These are phyloP conservation scores for Cyclotella distinguenda DNA, from an alignment of 108 stramenopile genomes.

Conservation along the genomic window DNA sequence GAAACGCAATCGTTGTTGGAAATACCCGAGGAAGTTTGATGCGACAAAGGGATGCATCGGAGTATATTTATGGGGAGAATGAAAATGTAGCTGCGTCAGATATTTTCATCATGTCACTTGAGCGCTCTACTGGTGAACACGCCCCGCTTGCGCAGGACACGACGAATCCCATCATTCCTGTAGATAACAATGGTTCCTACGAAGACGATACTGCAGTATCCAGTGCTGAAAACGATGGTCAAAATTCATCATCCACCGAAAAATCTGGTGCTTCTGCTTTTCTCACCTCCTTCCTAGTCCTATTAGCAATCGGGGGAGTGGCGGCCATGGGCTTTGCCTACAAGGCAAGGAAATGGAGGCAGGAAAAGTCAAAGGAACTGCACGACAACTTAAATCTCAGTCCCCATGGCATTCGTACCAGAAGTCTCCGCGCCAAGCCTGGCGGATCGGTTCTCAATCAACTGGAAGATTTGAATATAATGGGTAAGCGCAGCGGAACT, in stretches of 20 bases:
- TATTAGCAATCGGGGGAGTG: neutral
- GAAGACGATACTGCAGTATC: neutral
- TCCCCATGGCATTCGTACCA: constrained; percentile 6
- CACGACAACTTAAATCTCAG: constrained; percentile 3
- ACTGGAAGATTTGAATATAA: constrained; percentile 24
- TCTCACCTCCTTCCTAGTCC: neutral
- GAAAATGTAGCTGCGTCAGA: constrained; percentile 39
- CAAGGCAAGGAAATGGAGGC: constrained; percentile 1
- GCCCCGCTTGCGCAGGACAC: constrained; percentile 20
- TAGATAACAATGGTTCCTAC: constrained; percentile 2
- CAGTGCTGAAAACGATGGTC: neutral
- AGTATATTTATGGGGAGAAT: constrained; percentile 29
- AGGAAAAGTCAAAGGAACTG: neutral
- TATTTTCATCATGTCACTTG: constrained; percentile 57
- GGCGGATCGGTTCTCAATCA: constrained; percentile 14
- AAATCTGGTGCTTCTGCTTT: constrained; percentile 7
- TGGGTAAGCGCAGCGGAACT: neutral
- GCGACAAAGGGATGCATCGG: constrained; percentile 31
- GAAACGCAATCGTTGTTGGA: constrained; percentile 53
- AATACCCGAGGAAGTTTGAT: constrained; percentile 55
- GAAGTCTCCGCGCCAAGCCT: constrained; percentile 13
- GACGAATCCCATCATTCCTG: neutral
- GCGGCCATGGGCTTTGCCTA: neutral
- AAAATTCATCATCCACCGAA: neutral
- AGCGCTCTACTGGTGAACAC: constrained; percentile 35